Conservation (phyloP, 2,329 filamentous ascomycete genomes). For the Chaetomium strumarium region DNA sequence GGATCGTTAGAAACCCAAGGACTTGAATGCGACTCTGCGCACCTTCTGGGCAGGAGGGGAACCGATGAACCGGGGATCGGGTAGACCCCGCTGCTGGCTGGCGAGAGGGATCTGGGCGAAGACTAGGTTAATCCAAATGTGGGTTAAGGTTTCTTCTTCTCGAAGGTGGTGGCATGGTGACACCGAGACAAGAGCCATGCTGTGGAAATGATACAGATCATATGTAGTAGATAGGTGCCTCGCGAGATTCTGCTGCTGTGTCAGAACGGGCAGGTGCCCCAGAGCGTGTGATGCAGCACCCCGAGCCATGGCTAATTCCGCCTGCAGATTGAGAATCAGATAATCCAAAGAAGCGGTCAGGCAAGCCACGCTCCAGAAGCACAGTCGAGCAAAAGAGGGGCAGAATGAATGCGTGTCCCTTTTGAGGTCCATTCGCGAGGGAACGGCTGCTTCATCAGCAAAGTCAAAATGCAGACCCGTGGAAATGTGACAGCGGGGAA, state of each 20-base stretch:
- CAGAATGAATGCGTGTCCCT: not conserved
- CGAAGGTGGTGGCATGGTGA: not conserved
- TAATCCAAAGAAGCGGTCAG: constrained; percentile 10
- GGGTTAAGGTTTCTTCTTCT: not conserved
- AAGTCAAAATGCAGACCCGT: too few relatives aligned
- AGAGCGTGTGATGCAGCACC: not conserved
- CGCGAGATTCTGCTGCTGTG: not conserved
- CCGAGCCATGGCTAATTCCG: not conserved
- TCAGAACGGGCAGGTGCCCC: not conserved
- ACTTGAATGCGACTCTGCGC: constrained; percentile 5
- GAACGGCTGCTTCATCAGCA: too few relatives aligned
- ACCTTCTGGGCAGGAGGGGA: not conserved
- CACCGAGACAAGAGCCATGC: not conserved
- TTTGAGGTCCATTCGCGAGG: too few relatives aligned
- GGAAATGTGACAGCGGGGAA: too few relatives aligned
- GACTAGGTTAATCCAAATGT: too few relatives aligned
- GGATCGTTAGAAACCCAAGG: not conserved
- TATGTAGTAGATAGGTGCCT: too few relatives aligned
- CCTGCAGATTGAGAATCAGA: not conserved
- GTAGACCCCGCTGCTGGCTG: not conserved
- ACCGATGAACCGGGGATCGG: not conserved
- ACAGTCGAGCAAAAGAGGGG: not conserved
- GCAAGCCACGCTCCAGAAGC: not conserved
- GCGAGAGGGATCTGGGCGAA: not conserved
- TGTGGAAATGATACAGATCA: not conserved